Conservation (phyloP, 2,329 filamentous ascomycete genomes). For the Orbilia brochopaga region DNA sequence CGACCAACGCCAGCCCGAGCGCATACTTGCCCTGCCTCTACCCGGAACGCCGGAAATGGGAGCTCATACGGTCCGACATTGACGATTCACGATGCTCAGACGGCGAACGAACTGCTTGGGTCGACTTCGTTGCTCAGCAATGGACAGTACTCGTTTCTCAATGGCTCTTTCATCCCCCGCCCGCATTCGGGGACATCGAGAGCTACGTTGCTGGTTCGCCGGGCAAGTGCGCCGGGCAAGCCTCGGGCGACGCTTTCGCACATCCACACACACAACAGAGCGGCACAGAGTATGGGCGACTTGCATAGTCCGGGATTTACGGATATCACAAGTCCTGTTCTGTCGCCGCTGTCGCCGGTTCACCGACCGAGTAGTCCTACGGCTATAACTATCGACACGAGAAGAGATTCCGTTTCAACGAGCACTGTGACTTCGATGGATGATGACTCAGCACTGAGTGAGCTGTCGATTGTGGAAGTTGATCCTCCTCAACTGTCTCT, state of each 20-base stretch:
- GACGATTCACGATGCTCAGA: slow-evolving; percentile 37
- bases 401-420: slow-evolving; percentile 28
- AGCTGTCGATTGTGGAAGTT: background rate
- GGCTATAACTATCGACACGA: slow-evolving; percentile 24
- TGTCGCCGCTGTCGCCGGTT: slow-evolving; percentile 17
- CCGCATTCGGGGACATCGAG: slow-evolving; percentile 25
- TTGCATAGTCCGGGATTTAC: slow-evolving; percentile 8
- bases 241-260: slow-evolving; percentile 16
- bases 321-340: slow-evolving; percentile 13
- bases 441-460: slow-evolving; percentile 9
- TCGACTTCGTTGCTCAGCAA: slow-evolving; percentile 31
- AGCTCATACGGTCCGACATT: slow-evolving; percentile 43
- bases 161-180: slow-evolving; percentile 38
- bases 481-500: background rate
- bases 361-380: slow-evolving; percentile 25
- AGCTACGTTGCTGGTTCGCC: slow-evolving; percentile 18
- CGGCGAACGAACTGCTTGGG: slow-evolving; percentile 41
- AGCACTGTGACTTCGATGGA: slow-evolving; percentile 35
- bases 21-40: slow-evolving; percentile 32
- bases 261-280: slow-evolving; percentile 32
- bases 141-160: slow-evolving; percentile 37
- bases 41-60: slow-evolving; percentile 31
- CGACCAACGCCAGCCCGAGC: slow-evolving; percentile 30
- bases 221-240: slow-evolving; percentile 33
- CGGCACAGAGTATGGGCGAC: slow-evolving; percentile 38